These are phyloP conservation scores for Hsuehochloa calcarea DNA, from an alignment of 176 grass and related monocot species.

Conservation along the genomic window DNA sequence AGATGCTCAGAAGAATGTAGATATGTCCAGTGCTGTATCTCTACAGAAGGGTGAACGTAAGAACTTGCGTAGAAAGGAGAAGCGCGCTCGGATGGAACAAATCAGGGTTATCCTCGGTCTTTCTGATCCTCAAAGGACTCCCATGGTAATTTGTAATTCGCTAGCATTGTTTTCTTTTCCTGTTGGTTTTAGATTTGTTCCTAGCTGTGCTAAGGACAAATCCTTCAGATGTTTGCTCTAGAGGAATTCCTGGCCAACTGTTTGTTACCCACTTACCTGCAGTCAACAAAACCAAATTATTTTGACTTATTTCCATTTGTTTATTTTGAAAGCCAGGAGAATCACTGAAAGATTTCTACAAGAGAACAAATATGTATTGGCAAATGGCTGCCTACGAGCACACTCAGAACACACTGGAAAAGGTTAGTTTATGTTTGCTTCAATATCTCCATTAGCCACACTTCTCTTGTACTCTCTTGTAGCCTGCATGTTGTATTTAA, in stretches of 20 bases:
- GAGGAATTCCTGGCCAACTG: slow-evolving; percentile 10
- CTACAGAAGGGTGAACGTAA: slow-evolving; percentile 80
- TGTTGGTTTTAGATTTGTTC: slow-evolving; percentile 1
- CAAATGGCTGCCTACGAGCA: slow-evolving; percentile 96
- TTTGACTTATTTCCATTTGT: slow-evolving; percentile 26
- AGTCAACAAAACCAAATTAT: slow-evolving; percentile 6
- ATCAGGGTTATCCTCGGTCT: slow-evolving; percentile 95
- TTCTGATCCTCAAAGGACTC: slow-evolving; percentile 97
- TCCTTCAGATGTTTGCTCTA: slow-evolving; percentile 8
- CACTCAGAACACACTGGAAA: slow-evolving; percentile 96
- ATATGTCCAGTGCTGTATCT: slow-evolving; percentile 71
- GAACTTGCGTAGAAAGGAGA: slow-evolving; percentile 92
- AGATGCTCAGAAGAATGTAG: slow-evolving; percentile 53
- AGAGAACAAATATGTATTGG: slow-evolving; percentile 94
- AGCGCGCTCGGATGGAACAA: slow-evolving; percentile 93
- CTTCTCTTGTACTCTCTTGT: neutral
- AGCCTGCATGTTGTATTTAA: slow-evolving; percentile 30
- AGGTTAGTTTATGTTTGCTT: slow-evolving; percentile 48
- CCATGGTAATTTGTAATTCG: slow-evolving; percentile 56
- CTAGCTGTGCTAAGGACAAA: neutral
- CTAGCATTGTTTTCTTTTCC: neutral
- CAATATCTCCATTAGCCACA: neutral
- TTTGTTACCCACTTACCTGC: neutral
- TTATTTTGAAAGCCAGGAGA: slow-evolving; percentile 78
- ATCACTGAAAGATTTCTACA: slow-evolving; percentile 81